phyloP scores from a whole-genome alignment of 2,329 filamentous ascomycete species.

The Colletotrichum spinosum region DNA sequence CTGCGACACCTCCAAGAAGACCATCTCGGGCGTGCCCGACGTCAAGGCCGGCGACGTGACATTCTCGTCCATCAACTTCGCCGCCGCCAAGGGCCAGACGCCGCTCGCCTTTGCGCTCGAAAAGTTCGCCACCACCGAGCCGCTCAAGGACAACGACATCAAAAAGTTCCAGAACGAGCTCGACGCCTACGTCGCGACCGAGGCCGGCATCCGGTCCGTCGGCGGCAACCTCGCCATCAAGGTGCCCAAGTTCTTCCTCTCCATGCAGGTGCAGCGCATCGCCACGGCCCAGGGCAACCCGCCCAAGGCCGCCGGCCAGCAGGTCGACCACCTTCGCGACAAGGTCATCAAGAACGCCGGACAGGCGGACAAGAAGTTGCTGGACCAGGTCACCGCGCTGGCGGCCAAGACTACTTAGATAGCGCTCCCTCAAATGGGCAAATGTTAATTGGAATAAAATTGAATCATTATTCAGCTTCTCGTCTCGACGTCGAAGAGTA shows the following conservation, averaged over 20 bases:
- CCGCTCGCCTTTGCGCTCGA: conserved; percentile 66
- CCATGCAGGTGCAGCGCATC: conserved; percentile 69
- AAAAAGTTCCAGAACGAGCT: conserved; percentile 63
- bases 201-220: conserved; percentile 67
- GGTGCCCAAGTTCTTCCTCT: conserved; percentile 72
- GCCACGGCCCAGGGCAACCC: conserved; percentile 68
- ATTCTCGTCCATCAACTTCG: conserved; percentile 69
- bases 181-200: conserved; percentile 69
- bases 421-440: background rate
- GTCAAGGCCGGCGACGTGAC: conserved; percentile 61
- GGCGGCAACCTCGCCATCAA: conserved; percentile 67
- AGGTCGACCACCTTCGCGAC: conserved; percentile 66
- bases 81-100: conserved; percentile 53
- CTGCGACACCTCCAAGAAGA: conserved; percentile 59
- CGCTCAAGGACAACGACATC: conserved; percentile 62
- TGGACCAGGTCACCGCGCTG: conserved; percentile 63
- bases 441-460: conserved; percentile 25
- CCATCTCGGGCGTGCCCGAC: conserved; percentile 66
- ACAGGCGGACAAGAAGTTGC: conserved; percentile 58
- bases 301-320: conserved; percentile 61
- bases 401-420: conserved; percentile 22
- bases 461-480: conserved; percentile 27
- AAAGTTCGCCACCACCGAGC: conserved; percentile 62
- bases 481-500: conserved; percentile 21
- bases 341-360: conserved; percentile 69